These are phyloP conservation scores for Blastocystis sp. DNA, from an alignment of 352 stramenopile species.

Conservation along the genomic window DNA sequence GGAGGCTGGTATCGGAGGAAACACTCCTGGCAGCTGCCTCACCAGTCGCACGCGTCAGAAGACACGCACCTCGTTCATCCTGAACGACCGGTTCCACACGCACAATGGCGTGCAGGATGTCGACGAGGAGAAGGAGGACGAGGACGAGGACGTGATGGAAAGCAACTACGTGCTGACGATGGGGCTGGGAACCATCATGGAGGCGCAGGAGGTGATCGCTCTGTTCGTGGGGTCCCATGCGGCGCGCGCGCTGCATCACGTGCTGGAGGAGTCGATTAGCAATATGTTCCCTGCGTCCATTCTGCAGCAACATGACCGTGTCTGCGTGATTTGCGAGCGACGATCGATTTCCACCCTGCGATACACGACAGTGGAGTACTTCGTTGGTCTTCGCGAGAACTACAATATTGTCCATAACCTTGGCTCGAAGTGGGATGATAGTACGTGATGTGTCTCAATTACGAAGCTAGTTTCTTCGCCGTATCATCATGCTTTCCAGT, in stretches of 20 bases:
- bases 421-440: background rate
- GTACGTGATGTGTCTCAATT: background rate
- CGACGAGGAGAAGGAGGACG: background rate
- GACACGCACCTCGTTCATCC: conserved; percentile 37
- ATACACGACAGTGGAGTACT: conserved; percentile 51
- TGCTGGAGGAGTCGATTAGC: conserved; percentile 24
- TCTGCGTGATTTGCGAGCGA: conserved; percentile 12
- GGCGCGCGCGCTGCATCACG: conserved; percentile 40
- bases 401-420: conserved; percentile 43
- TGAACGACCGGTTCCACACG: conserved; percentile 52
- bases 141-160: conserved; percentile 11
- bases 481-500: conserved; percentile 35
- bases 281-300: conserved; percentile 56
- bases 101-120: conserved; percentile 12
- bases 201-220: conserved; percentile 24
- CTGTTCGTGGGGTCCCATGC: conserved; percentile 29
- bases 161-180: conserved; percentile 56
- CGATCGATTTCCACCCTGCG: conserved; percentile 42
- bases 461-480: background rate
- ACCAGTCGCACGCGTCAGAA: conserved; percentile 43
- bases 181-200: conserved; percentile 51
- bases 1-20: conserved; percentile 47
- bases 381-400: conserved; percentile 47
- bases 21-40: conserved; percentile 36
- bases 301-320: conserved; percentile 45